Evolutionary conservation across 2,329 filamentous ascomycete genomes (phyloP), one percentile per base, ranked within the genome.

Genomic region (Blastomyces gilchristii): DNA sequence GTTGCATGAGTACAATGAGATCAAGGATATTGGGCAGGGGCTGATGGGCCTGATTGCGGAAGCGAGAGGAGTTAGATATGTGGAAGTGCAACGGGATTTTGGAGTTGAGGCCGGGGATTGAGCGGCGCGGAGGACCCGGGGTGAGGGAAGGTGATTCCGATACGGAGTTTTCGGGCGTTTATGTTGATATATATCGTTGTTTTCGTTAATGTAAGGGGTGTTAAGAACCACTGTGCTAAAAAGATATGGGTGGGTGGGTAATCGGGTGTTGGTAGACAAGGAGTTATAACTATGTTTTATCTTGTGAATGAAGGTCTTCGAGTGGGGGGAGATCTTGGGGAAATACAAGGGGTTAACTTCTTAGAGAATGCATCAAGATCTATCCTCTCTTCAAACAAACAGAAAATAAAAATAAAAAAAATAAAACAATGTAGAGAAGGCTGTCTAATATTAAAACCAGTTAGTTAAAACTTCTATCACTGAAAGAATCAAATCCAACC

Each of bases 1-100:
- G 3, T 77, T 90, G 41, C 86, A 88, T 67, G 77, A 83, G 63
- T 90, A 89, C 74, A 90, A 90, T 68, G 86, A 88, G 71, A 84
- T 89, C 68, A 85, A 86, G 66, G 87, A 90, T 71, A 77, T 87
- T 8, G 87, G 83, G 0, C 82, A 85, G 69, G 86, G 85, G 0
- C 70, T 90, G 39, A 81, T 89, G 74, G 85, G 85, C 0, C 73
- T 89, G 68, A 83, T 89, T 71, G 87, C 87, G 3, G 87, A 90
- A 64, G 79, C 81, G 65, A 76, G 85, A 52, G 85, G 85, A 9
- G 78, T 83, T 54, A 77, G 83, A 63, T 78, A 84, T 61, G 66
- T 72, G 31, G 76, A 78, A 37, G 72, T 79, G 39, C 72, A 76
- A 62, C 68, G 65, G 63, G 76, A 77, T 61, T 78, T 75, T 69